Evolutionary conservation across 352 stramenopile species (phyloP).

Genomic region (Saprolegnia diclina): DNA sequence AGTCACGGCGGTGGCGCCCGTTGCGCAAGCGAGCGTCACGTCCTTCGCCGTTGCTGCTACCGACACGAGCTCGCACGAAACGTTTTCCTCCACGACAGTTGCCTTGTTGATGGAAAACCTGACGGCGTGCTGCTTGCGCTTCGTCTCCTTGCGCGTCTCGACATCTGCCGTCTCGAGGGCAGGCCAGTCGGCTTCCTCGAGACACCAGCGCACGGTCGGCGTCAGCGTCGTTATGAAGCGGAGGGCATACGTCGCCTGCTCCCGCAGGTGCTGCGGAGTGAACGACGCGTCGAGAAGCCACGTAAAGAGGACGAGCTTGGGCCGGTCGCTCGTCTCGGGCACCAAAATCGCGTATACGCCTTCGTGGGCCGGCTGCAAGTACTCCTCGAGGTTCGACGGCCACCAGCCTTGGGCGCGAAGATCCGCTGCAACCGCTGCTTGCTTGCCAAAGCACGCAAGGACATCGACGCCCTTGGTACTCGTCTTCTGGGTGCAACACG

Average conservation of each 20-base stretch:
- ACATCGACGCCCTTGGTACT: slow-evolving; percentile 32
- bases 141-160: slow-evolving; percentile 30
- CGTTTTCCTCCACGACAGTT: slow-evolving; percentile 32
- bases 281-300: slow-evolving; percentile 54
- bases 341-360: slow-evolving; percentile 47
- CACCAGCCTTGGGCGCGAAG: slow-evolving; percentile 38
- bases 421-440: slow-evolving; percentile 42
- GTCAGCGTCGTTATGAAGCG: slow-evolving; percentile 55
- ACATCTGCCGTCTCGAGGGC: slow-evolving; percentile 30
- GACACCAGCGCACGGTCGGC: slow-evolving; percentile 43
- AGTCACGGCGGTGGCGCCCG: slow-evolving; percentile 17
- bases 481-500: background rate
- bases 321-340: background rate
- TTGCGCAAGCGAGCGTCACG: slow-evolving; percentile 26
- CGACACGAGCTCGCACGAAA: slow-evolving; percentile 13
- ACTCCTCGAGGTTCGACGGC: slow-evolving; percentile 38
- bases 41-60: background rate
- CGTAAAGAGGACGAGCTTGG: slow-evolving; percentile 40
- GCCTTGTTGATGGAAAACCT: slow-evolving; percentile 34
- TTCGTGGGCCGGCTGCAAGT: slow-evolving; percentile 38
- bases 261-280: slow-evolving; percentile 36
- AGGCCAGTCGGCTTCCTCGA: slow-evolving; percentile 35
- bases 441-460: slow-evolving; percentile 52
- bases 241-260: slow-evolving; percentile 61
- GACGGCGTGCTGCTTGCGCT: slow-evolving; percentile 31